Evolutionary conservation across 2,329 filamentous ascomycete species (phyloP).

Genomic region (Paraconiothyrium brasiliense): DNA sequence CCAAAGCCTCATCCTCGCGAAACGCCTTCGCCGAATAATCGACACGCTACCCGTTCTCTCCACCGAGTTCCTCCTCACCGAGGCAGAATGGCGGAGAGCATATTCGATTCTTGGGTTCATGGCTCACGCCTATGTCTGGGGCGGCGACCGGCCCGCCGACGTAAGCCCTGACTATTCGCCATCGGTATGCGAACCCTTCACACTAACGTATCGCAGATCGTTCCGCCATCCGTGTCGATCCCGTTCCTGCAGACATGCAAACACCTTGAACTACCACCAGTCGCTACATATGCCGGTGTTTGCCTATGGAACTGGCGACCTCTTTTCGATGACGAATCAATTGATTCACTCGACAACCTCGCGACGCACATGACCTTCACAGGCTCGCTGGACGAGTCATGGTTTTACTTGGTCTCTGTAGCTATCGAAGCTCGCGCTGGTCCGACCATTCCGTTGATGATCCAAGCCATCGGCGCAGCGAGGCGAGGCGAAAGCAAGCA

Average conservation of each 20-base stretch:
- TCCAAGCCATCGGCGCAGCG: slow-evolving; percentile 84
- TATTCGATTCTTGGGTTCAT: slow-evolving; percentile 83
- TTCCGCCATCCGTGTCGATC: slow-evolving; percentile 84
- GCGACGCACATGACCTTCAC: slow-evolving; percentile 91
- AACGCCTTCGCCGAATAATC: slow-evolving; percentile 80
- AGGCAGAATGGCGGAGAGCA: slow-evolving; percentile 90
- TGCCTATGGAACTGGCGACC: slow-evolving; percentile 98
- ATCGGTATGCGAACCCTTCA: slow-evolving; percentile 15
- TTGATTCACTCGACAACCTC: slow-evolving; percentile 87
- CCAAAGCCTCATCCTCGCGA: slow-evolving; percentile 85
- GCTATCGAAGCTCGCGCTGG: slow-evolving; percentile 94
- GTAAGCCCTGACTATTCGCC: slow-evolving; percentile 54
- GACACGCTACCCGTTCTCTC: slow-evolving; percentile 85
- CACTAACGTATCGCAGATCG: slow-evolving; percentile 54
- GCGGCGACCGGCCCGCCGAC: slow-evolving; percentile 76
- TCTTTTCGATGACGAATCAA: slow-evolving; percentile 81
- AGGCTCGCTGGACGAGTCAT: slow-evolving; percentile 93
- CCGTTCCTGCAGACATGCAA: slow-evolving; percentile 81
- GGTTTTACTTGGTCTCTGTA: slow-evolving; percentile 97
- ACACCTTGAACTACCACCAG: slow-evolving; percentile 84
- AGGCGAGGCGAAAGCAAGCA: slow-evolving; percentile 73
- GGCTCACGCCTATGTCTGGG: slow-evolving; percentile 90
- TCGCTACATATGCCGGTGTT: slow-evolving; percentile 91
- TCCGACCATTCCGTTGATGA: slow-evolving; percentile 86
- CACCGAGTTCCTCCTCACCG: slow-evolving; percentile 80